Base-by-base conservation (phyloP, 1,139 yeast species). In the Cylindricascospora bacillispora region DNA sequence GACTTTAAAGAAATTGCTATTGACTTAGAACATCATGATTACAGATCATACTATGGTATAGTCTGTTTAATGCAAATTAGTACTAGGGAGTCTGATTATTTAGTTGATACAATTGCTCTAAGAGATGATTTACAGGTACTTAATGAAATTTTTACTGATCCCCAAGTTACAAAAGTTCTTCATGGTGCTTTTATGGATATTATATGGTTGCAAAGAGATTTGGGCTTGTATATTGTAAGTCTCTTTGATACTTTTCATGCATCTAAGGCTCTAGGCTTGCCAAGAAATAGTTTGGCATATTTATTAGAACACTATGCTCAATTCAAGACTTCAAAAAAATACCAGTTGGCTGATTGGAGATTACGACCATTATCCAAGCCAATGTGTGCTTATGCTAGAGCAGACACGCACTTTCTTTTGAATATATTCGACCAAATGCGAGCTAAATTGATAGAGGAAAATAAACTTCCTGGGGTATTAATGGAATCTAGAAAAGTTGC, bases 171-270 rank as follows among this genome's bases (percentile, higher is more conserved):
- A 22, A 92, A 92, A 50, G 93, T 92, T 1, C 72, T 92, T 43
- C 99, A 92, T 51, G 98, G 99, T 39, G 95, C 98, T 0, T 77
- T 74, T 41, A 85, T 85, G 94, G 99, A 92, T 61, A 80, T 89
- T 6, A 77, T 83, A 29, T 92, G 99, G 99, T 63, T 92, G 25
- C 99, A 92, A 57, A 66, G 98, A 42, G 98, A 92, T 50, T 65
- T 92, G 40, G 99, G 99, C 0, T 59, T 92, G 10, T 92, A 92
- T 45, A 61, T 92, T 14, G 98, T 89, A 5, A 72, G 92, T 23
- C 57, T 92, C 16, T 89, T 92, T 53, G 99, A 92, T 52, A 92
- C 98, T 0, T 86, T 69, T 52, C 89, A 79, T 57, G 98, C 98
- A 0, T 72, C 95, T 1, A 73, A 71, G 40, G 71, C 70, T 13